Evolutionary conservation across 1,139 yeast genomes (phyloP).

Genomic region (Williopsis jadinii): DNA sequence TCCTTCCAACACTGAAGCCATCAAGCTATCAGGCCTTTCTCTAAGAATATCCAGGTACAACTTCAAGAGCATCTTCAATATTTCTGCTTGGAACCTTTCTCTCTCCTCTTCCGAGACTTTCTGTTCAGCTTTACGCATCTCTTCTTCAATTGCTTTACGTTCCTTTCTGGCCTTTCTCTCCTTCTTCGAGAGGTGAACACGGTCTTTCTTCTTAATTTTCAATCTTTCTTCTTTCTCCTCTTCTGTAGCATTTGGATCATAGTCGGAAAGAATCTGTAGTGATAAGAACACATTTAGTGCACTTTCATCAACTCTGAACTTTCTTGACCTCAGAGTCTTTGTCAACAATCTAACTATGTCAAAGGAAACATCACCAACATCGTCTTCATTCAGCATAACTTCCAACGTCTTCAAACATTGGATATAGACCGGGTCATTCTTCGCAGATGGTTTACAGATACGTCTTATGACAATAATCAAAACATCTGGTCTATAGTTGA

Average conservation of each 20-base stretch:
- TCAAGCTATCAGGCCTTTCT: constrained; percentile 54
- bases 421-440: constrained; percentile 40
- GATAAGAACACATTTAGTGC: constrained; percentile 70
- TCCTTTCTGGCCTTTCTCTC: constrained; percentile 86
- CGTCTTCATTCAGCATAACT: constrained; percentile 60
- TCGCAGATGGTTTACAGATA: constrained; percentile 48
- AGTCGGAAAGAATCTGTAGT: constrained; percentile 69
- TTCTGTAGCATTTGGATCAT: constrained; percentile 55
- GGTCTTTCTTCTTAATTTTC: constrained; percentile 71
- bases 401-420: constrained; percentile 63
- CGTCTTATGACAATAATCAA: constrained; percentile 61
- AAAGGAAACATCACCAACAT: constrained; percentile 71
- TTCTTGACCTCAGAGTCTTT: constrained; percentile 66
- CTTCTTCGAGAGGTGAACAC: constrained; percentile 83
- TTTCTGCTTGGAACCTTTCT: constrained; percentile 78
- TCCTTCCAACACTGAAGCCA: constrained; percentile 89
- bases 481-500: constrained; percentile 73
- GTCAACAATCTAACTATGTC: constrained; percentile 64
- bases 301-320: constrained; percentile 77
- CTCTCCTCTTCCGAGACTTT: constrained; percentile 83
- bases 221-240: constrained; percentile 37
- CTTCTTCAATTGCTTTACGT: constrained; percentile 80
- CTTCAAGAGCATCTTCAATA: constrained; percentile 63
- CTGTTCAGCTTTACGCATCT: constrained; percentile 79
- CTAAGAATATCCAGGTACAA: constrained; percentile 74